Evolutionary conservation across 2,329 filamentous ascomycete genomes (phyloP).

Genomic region (Verticillium isaacii): DNA sequence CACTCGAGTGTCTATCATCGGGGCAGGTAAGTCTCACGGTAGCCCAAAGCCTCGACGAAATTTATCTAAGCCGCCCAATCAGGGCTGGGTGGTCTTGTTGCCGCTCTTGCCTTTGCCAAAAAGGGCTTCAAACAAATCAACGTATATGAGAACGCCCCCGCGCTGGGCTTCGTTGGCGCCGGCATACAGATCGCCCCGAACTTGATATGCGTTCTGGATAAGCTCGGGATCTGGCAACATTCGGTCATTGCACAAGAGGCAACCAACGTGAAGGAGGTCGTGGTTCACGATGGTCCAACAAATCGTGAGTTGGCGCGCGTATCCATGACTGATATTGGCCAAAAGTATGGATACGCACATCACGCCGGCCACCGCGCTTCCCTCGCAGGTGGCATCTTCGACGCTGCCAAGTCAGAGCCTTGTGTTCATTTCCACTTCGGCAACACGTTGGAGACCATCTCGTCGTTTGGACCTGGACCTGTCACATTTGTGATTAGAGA

Average conservation of each 20-base stretch:
- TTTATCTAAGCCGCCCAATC: neutral
- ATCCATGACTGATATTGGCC: conserved; percentile 59
- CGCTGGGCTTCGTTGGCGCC: conserved; percentile 75
- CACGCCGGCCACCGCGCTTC: conserved; percentile 74
- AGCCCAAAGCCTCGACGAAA: too few relatives aligned
- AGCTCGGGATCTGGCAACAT: conserved; percentile 63
- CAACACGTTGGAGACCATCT: conserved; percentile 48
- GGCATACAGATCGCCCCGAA: conserved; percentile 82
- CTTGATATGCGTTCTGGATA: conserved; percentile 70
- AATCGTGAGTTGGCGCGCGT: conserved; percentile 67
- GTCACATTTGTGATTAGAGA: conserved; percentile 53
- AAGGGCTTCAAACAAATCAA: conserved; percentile 69
- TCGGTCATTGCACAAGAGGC: conserved; percentile 61
- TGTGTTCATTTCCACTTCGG: conserved; percentile 66
- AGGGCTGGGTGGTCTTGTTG: conserved; percentile 76
- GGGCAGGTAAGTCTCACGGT: neutral
- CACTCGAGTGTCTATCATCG: neutral
- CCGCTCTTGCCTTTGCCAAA: conserved; percentile 68
- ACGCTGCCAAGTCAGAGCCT: conserved; percentile 59
- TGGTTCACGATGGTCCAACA: conserved; percentile 52
- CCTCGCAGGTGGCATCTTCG: conserved; percentile 63
- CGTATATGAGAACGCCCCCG: conserved; percentile 67
- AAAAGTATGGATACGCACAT: conserved; percentile 69
- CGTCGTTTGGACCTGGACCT: conserved; percentile 54
- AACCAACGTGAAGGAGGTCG: conserved; percentile 58